Conservation (phyloP, 345 rosid species). For the Lumnitzera littorea region DNA sequence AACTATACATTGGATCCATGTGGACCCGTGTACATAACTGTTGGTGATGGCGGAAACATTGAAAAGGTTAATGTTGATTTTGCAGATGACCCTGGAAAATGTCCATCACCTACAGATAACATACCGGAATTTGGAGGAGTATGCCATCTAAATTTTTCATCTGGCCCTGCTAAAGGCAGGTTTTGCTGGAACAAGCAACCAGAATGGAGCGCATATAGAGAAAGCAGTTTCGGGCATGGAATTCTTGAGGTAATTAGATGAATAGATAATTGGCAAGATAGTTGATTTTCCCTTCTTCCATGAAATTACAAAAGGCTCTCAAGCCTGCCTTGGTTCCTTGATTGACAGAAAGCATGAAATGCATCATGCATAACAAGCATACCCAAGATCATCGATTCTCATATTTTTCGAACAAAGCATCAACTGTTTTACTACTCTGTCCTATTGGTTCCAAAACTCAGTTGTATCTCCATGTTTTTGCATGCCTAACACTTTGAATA, state of each 20-base stretch:
- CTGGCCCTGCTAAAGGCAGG: constrained; percentile 54
- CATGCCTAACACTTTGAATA: too few relatives aligned
- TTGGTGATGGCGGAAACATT: constrained; percentile 88
- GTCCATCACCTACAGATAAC: constrained; percentile 64
- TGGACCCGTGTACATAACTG: constrained; percentile 67
- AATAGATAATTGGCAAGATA: too few relatives aligned
- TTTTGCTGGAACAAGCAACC: constrained; percentile 96
- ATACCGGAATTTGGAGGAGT: constrained; percentile 58
- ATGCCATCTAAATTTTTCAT: constrained; percentile 60
- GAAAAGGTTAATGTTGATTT: constrained; percentile 63
- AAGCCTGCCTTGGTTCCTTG: too few relatives aligned
- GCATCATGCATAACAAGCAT: too few relatives aligned
- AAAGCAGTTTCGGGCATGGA: constrained; percentile 94
- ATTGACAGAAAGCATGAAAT: too few relatives aligned
- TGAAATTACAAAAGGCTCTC: too few relatives aligned
- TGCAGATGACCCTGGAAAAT: constrained; percentile 73
- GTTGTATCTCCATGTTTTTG: too few relatives aligned
- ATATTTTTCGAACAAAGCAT: too few relatives aligned
- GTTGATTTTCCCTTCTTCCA: too few relatives aligned
- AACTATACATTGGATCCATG: constrained; percentile 71
- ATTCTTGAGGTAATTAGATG: constrained; percentile 60
- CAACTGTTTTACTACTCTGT: too few relatives aligned
- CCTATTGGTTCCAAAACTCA: too few relatives aligned
- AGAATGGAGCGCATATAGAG: constrained; percentile 84
- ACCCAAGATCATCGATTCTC: too few relatives aligned